These are phyloP conservation scores for Fusarium sp. DNA, from an alignment of 2,329 filamentous ascomycete species.

Conservation along the genomic window DNA sequence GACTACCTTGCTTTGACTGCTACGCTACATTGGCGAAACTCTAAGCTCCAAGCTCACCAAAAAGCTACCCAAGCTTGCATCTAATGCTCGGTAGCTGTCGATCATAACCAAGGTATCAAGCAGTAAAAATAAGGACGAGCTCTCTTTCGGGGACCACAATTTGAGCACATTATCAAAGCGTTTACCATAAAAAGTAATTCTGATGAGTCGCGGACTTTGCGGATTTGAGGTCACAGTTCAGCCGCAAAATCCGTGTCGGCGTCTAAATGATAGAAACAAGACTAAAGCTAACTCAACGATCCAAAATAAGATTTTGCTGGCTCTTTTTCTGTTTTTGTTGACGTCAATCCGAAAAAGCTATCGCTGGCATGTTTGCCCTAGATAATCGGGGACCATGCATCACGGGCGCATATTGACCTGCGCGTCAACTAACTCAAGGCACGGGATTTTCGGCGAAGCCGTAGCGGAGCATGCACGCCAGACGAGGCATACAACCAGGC, in stretches of 20 bases:
- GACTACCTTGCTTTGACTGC: slow-evolving; percentile 7
- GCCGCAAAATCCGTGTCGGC: slow-evolving; percentile 5
- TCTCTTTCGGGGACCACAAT: neutral
- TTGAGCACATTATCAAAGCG: neutral
- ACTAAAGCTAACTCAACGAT: neutral
- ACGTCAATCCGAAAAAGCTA: slow-evolving; percentile 3
- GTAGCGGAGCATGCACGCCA: slow-evolving; percentile 11
- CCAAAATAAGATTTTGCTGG: neutral
- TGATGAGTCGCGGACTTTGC: slow-evolving; percentile 7
- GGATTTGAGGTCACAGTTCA: neutral
- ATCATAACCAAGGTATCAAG: slow-evolving; percentile 4
- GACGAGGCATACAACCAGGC: slow-evolving; percentile 1
- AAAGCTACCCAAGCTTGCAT: neutral
- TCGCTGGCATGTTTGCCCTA: neutral
- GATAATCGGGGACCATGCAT: neutral
- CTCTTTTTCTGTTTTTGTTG: neutral
- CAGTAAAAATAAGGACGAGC: neutral
- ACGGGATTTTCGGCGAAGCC: slow-evolving; percentile 21
- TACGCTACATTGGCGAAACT: neutral
- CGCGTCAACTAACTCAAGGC: slow-evolving; percentile 1
- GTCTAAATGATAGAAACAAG: neutral
- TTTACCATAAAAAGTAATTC: neutral
- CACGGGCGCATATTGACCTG: slow-evolving; percentile 3
- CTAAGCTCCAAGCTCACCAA: slow-evolving; percentile 5
- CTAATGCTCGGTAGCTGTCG: slow-evolving; percentile 12